Percentiles rank a stretch among this genome's conserved stretches.
phyloP scores from a whole-genome alignment of 192 early-diverging fungal genomes.

The Piromyces finnis region DNA sequence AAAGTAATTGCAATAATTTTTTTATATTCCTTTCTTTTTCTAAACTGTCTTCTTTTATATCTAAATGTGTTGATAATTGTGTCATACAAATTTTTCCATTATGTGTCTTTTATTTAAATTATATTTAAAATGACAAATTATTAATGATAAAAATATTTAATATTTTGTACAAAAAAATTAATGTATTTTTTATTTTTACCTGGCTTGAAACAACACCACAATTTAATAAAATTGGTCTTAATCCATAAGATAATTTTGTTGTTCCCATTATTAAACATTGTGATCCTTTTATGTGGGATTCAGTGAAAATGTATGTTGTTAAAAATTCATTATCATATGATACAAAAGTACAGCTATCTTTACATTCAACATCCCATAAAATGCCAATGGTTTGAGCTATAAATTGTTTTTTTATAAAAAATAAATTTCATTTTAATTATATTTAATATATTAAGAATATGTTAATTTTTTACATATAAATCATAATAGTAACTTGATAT shows the following conservation, averaged over 20 bases:
- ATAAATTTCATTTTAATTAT: too few relatives aligned
- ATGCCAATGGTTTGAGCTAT: conserved; percentile 16
- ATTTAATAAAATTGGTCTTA: conserved; percentile 16
- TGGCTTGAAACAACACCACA: conserved; percentile 20
- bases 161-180: too few relatives aligned
- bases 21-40: conserved; percentile 21
- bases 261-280: conserved; percentile 12
- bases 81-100: conserved; percentile 15
- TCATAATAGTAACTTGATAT: conserved; percentile 8
- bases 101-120: conserved; percentile 8
- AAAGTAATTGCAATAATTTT: conserved; percentile 15
- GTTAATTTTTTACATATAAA: too few relatives aligned
- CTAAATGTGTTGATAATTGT: conserved; percentile 15
- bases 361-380: conserved; percentile 17
- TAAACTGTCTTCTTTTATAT: not conserved
- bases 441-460: too few relatives aligned
- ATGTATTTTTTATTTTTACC: conserved; percentile 4
- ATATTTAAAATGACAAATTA: not conserved
- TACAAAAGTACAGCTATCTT: conserved; percentile 10
- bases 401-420: too few relatives aligned
- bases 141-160: too few relatives aligned
- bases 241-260: conserved; percentile 24
- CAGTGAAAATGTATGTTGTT: conserved; percentile 17
- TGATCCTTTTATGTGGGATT: conserved; percentile 16
- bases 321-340: conserved; percentile 20